Conservation (phyloP, 2,329 filamentous ascomycete species). For the Onygenales sp. region DNA sequence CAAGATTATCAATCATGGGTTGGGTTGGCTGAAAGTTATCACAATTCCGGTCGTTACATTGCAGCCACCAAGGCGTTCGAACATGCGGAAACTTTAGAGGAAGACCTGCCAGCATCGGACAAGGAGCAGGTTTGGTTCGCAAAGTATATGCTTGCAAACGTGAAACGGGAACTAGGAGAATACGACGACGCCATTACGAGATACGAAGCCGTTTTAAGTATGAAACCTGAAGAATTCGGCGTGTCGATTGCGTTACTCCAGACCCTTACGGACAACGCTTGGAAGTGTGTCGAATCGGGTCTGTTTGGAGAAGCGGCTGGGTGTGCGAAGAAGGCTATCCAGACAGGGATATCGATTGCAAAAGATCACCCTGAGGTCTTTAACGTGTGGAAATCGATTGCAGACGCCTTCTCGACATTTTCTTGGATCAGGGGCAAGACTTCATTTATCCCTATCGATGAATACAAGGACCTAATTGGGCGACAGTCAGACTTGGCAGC, state of each 20-base stretch:
- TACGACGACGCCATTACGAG: constrained; percentile 72
- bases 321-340: constrained; percentile 59
- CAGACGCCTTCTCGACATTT: constrained; percentile 79
- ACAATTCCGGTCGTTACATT: constrained; percentile 84
- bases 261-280: constrained; percentile 72
- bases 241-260: constrained; percentile 82
- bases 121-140: constrained; percentile 81
- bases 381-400: constrained; percentile 91
- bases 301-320: constrained; percentile 75
- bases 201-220: constrained; percentile 63
- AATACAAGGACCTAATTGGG: constrained; percentile 50
- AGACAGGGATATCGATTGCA: constrained; percentile 55
- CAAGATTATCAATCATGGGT: constrained; percentile 93
- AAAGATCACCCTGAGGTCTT: constrained; percentile 60
- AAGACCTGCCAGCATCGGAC: constrained; percentile 44
- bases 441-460: constrained; percentile 50
- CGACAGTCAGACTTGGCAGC: constrained; percentile 39
- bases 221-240: constrained; percentile 67
- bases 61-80: constrained; percentile 88
- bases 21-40: constrained; percentile 92
- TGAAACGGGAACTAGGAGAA: constrained; percentile 84
- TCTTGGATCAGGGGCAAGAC: constrained; percentile 64
- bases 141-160: constrained; percentile 91
- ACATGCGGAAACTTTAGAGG: constrained; percentile 69
- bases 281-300: constrained; percentile 68